Evolutionary conservation across 495 filamentous ascomycete species (phyloP), one percentile per base, ranked within the genome.

Genomic region (Penicillium turbatum): DNA sequence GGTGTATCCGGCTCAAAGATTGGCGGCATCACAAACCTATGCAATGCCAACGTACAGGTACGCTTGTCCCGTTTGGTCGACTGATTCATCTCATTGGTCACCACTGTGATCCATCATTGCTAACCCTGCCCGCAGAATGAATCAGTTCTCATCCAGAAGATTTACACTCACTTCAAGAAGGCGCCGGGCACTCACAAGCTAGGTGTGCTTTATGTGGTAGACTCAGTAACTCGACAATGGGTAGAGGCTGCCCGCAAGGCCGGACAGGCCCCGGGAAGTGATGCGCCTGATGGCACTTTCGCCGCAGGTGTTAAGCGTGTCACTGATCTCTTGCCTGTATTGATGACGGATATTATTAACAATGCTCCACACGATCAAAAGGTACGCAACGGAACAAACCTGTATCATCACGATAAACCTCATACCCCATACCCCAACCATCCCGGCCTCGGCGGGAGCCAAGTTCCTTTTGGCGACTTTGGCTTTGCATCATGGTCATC

Each of bases 171-270:
- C 64, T 95, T 97, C 86, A 96, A 95, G 73, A 96, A 91, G 76
- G 85, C 91, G 57, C 92, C 91, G 41, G 82, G 82, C 63, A 92
- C 91, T 67, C 92, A 97, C 82, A 98, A 98, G 77, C 79, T 98
- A 77, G 93, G 93, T 72, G 91, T 97, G 66, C 86, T 98, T 77
- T 98, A 98, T 86, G 91, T 97, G 77, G 89, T 98, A 95, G 95
- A 98, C 82, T 96, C 92, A 81, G 91, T 98, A 85, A 91, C 90
- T 70, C 88, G 93, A 73, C 90, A 92, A 75, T 98, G 95, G 91
- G 83, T 96, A 82, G 92, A 98, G 71, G 86, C 88, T 70, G 95
- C 93, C 57, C 91, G 89, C 71, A 83, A 84, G 59, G 80, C 86
- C 55, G 89, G 89, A 55, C 90, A 97, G 70, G 77, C 85, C 51